phyloP scores from a whole-genome alignment of 148 eudicot species.

The Amaranthus palmeri region DNA sequence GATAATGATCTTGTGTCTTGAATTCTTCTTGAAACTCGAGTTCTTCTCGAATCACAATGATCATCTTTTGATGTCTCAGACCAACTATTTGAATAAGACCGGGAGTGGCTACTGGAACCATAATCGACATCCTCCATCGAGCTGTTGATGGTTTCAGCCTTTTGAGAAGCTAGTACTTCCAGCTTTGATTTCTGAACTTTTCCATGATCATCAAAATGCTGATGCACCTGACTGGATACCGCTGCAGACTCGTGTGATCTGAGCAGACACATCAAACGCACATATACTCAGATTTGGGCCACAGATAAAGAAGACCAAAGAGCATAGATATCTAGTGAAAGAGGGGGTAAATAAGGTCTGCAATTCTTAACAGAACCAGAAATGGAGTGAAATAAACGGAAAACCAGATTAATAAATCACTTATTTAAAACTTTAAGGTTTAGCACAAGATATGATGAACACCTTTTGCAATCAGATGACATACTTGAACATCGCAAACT shows the following conservation, averaged over 20 bases:
- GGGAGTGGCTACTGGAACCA: slow-evolving; percentile 9
- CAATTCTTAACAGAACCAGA: neutral
- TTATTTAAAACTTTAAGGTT: neutral
- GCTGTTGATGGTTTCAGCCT: slow-evolving; percentile 7
- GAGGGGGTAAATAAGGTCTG: neutral
- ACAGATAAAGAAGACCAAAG: neutral
- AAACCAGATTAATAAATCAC: neutral
- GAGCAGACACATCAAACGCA: slow-evolving; percentile 8
- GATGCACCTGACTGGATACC: slow-evolving; percentile 15
- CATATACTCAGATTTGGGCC: slow-evolving; percentile 1
- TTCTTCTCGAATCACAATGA: slow-evolving; percentile 15
- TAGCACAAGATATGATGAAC: neutral
- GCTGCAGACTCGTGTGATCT: slow-evolving; percentile 21
- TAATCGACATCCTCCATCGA: slow-evolving; percentile 7
- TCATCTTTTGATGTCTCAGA: slow-evolving; percentile 9
- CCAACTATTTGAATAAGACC: slow-evolving; percentile 13
- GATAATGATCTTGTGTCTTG: slow-evolving; percentile 15
- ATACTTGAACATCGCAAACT: slow-evolving; percentile 12
- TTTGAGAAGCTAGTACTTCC: slow-evolving; percentile 11
- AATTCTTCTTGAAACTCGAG: slow-evolving; percentile 6
- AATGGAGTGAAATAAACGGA: neutral
- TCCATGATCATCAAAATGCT: slow-evolving; percentile 13
- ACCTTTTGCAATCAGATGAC: slow-evolving; percentile 27
- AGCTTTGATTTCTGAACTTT: slow-evolving; percentile 10
- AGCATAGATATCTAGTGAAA: neutral